Base-by-base conservation (phyloP, 768 basidiomycete genomes). In the Crucibulum laeve region DNA sequence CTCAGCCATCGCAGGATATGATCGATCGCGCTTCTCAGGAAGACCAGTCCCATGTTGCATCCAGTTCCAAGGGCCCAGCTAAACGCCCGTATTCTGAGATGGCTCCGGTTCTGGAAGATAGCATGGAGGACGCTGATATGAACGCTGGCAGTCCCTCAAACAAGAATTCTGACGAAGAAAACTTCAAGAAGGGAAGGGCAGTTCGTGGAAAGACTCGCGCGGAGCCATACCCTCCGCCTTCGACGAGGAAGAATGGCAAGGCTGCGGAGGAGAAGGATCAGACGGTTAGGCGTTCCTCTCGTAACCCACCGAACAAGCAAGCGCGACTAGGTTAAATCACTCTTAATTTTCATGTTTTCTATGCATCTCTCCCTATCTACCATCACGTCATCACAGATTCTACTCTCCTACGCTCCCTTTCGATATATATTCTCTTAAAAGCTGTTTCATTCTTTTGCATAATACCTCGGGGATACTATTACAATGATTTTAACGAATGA, bases 51-150 rank as follows among this genome's bases (percentile, higher is more conserved):
- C 33, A 5, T 36, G 18, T 19, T 18, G 33, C 50, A 11, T 42
- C 46, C 15, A 32, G 45, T 13, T 42, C 43, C 25, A 65, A 60
- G 37, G 65, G 59, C 21, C 50, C 48, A 35, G 64, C 64, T 30
- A 77, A 76, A 54, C 71, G 74, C 32, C 50, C 68, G 4, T 64
- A 63, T 39, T 63, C 65, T 15, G 70, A 73, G 48, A 51, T 74
- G 52, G 69, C 71, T 3, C 70, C 70, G 32, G 52, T 71, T 38
- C 57, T 66, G n/a, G 74, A 74, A 46, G 69, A 69, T 38, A 42
- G 28, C 24, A n/a, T n/a, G n/a, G 44, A 42, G n/a, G 43, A 19
- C 18, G 17, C 3, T 4, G 3, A 15, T 25, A 23, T 37, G 18
- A 18, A 11, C 35, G 35, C n/a, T n/a, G n/a, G n/a, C n/a, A n/a